Base-by-base conservation (phyloP, 2,329 filamentous ascomycete species). In the Diaporthe sp. region DNA sequence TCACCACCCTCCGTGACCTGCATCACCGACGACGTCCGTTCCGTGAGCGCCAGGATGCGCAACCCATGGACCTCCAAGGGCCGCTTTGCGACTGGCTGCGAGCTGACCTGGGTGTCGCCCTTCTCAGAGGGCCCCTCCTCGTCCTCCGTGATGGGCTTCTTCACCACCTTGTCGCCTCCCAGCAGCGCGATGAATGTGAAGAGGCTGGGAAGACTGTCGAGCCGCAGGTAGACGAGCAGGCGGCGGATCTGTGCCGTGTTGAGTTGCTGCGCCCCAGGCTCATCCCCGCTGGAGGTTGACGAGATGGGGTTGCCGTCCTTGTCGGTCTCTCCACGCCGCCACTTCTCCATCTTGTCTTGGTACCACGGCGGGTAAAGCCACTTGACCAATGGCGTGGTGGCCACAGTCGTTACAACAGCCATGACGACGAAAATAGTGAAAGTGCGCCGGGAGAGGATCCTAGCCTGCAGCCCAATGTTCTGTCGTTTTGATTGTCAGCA, bases 391-490 rank as follows among this genome's bases (percentile, higher is more conserved):
- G 95, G 95, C 0, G 95, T 96, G 0, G 95, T 98, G 0, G 92
- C 85, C 75, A 98, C 95, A 0, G 95, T 98, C 0, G 95, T 97
- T 44, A 77, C 81, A 2, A 98, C 87, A 12, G 95, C 95, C 95
- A 98, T 98, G 80, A 98, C 94, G 31, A 98, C 95, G 79, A 98
- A 98, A 73, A 98, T 97, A 71, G 95, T 98, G 80, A 98, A 98
- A 0, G 95, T 97, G 22, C 94, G 88, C 0, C 89, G 89, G 75
- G 94, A 96, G 25, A 98, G 87, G 76, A 98, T 97, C 49, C 91
- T 92, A 28, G 95, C 95, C 85, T 96, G 92, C 3, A 96, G 88
- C 59, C 95, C 95, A 79, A 98, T 90, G 79, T 91, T 92, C 89
- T 91, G 31, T 4, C 46, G 12, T 7, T 12, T 13, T 39, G 22